phyloP scores from a whole-genome alignment of 345 rosid species.

The Rubroshorea leprosula region DNA sequence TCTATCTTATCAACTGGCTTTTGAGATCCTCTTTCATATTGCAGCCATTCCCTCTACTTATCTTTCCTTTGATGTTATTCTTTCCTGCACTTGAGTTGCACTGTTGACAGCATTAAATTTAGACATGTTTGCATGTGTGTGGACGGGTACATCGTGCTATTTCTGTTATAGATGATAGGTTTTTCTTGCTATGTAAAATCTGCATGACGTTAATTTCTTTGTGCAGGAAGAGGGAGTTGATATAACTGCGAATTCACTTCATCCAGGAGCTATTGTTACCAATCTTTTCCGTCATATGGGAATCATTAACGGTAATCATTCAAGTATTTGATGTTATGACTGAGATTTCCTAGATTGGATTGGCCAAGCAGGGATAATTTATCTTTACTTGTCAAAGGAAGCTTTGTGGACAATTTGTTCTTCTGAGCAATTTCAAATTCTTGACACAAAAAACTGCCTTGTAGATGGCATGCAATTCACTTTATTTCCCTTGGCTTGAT shows the following conservation, averaged over 20 bases:
- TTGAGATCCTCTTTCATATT: too few relatives aligned
- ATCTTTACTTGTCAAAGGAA: too few relatives aligned
- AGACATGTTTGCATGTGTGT: too few relatives aligned
- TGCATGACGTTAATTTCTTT: slow-evolving; percentile 8
- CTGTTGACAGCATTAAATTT: too few relatives aligned
- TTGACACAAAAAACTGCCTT: not conserved
- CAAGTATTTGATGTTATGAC: not conserved
- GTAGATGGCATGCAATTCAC: not conserved
- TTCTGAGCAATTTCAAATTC: not conserved
- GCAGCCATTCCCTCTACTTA: too few relatives aligned
- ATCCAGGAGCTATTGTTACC: slow-evolving; percentile 45
- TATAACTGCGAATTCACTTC: slow-evolving; percentile 51
- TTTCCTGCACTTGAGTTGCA: too few relatives aligned
- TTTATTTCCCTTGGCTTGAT: slow-evolving; percentile 10
- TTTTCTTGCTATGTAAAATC: not conserved
- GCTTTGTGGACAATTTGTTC: not conserved
- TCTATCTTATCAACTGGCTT: too few relatives aligned
- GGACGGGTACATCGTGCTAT: not conserved
- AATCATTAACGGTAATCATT: slow-evolving; percentile 21
- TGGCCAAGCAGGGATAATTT: not conserved
- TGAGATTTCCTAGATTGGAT: slow-evolving; percentile 4
- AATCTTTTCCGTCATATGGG: slow-evolving; percentile 36
- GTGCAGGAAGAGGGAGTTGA: slow-evolving; percentile 45
- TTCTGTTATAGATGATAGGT: not conserved
- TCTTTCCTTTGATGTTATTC: too few relatives aligned